Conservation (phyloP, 208 protist species). For the Porcisia hertigi region DNA sequence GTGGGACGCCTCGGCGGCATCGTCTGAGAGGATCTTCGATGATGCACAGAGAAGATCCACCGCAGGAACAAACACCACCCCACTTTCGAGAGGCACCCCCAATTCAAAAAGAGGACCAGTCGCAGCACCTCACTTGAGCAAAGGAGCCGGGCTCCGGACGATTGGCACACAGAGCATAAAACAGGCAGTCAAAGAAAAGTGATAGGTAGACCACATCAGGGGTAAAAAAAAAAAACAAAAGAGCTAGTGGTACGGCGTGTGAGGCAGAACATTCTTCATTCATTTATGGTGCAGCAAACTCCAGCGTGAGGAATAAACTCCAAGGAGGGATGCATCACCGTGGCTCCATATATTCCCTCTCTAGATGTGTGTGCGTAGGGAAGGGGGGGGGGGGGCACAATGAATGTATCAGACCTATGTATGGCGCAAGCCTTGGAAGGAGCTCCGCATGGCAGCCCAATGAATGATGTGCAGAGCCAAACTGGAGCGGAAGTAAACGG, state of each 20-base stretch:
- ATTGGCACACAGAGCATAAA: neutral
- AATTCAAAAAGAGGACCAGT: neutral
- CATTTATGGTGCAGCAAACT: neutral
- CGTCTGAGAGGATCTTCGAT: neutral
- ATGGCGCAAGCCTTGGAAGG: neutral
- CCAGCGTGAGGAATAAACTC: neutral
- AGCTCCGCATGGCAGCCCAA: neutral
- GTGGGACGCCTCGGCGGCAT: conserved; percentile 31
- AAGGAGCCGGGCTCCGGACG: neutral
- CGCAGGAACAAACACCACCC: neutral
- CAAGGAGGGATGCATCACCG: neutral
- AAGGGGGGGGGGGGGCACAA: neutral
- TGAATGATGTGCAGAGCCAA: neutral
- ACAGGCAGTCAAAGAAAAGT: neutral
- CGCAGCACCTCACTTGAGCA: neutral
- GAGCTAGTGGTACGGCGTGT: neutral
- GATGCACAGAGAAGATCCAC: neutral
- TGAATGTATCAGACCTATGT: neutral
- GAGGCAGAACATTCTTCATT: neutral
- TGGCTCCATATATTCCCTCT: neutral
- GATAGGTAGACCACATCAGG: neutral
- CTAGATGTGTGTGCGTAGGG: neutral
- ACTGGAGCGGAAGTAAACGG: neutral
- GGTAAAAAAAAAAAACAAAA: neutral
- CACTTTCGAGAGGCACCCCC: neutral